Evolutionary conservation across 805 yeast species (phyloP), one percentile per base, ranked within the genome.

Genomic region (Yarrowia sp.): DNA sequence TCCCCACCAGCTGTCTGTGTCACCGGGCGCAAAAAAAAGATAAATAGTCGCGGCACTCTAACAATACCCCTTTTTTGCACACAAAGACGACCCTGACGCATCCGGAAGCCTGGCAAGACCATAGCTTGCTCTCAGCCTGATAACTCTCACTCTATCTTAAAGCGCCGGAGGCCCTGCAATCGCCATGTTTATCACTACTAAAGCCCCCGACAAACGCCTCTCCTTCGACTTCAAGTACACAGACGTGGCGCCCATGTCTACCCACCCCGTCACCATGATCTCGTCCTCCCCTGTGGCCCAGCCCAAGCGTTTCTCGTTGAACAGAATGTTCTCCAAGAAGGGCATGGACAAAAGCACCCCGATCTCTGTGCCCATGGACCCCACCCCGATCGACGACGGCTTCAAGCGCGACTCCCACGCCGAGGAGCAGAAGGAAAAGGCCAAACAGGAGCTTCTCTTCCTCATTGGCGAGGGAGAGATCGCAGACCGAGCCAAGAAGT

Each of bases 51-150:
- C n/a, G n/a, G n/a, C n/a, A n/a, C n/a, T n/a, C n/a, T n/a, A n/a
- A n/a, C n/a, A n/a, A n/a, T n/a, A n/a, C n/a, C 38, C 51, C 21
- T 44, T 44, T 44, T 42, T n/a, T 6, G 10, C 21, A 18, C 18
- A 41, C 51, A 44, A 44, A 44, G 51, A 44, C 24, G 35, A 29
- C 51, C 51, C 51, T 44, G 51, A 44, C 51, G 51, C 51, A 44
- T 44, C 51, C 51, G 51, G 51, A 18, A n/a, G n/a, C n/a, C n/a
- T n/a, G n/a, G n/a, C n/a, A n/a, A n/a, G n/a, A n/a, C n/a, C n/a
- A n/a, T n/a, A n/a, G n/a, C n/a, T n/a, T n/a, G n/a, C n/a, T n/a
- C n/a, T n/a, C n/a, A n/a, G n/a, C n/a, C 33, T 12, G 51, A 44
- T 16, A 44, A 44, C 51, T 19, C 51, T 27, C 21, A 12, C 25